Conservation (phyloP, 2,329 filamentous ascomycete genomes). For the Paraphaeosphaeria minitans region DNA sequence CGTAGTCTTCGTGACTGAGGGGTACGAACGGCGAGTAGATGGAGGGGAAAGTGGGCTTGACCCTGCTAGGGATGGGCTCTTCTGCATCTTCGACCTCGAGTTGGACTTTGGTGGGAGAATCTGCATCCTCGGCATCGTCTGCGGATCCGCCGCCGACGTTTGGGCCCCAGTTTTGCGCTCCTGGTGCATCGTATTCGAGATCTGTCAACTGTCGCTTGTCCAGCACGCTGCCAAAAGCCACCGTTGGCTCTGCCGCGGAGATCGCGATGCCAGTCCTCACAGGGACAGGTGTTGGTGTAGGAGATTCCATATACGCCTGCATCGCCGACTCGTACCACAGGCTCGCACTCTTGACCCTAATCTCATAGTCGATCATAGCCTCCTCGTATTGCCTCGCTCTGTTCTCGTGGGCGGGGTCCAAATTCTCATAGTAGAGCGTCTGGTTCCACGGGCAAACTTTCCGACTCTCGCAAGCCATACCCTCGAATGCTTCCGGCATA, state of each 20-base stretch:
- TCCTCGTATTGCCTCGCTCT: conserved; percentile 32
- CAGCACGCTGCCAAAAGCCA: conserved; percentile 26
- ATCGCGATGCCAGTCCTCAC: conserved; percentile 13
- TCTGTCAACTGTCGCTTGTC: conserved; percentile 35
- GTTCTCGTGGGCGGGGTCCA: conserved; percentile 44
- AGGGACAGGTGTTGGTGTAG: conserved; percentile 20
- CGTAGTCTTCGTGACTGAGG: conserved; percentile 42
- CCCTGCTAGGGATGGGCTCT: conserved; percentile 20
- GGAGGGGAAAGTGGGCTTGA: conserved; percentile 35
- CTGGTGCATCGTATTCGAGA: conserved; percentile 11
- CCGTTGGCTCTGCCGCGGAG: conserved; percentile 22
- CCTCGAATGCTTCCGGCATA: conserved; percentile 65
- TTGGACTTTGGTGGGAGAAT: conserved; percentile 32
- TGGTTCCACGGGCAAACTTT: conserved; percentile 53
- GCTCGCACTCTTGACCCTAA: conserved; percentile 40
- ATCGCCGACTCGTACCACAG: conserved; percentile 37
- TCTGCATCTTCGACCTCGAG: conserved; percentile 12
- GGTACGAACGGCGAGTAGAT: conserved; percentile 39
- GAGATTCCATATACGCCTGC: conserved; percentile 28
- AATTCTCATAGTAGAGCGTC: conserved; percentile 48
- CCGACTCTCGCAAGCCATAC: conserved; percentile 53
- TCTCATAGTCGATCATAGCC: conserved; percentile 44
- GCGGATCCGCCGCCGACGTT: conserved; percentile 26
- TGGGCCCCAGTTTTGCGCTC: conserved; percentile 12
- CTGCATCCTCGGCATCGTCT: conserved; percentile 28